Evolutionary conservation across 768 basidiomycete genomes (phyloP).

Genomic region (Kwoniella bestiolae): DNA sequence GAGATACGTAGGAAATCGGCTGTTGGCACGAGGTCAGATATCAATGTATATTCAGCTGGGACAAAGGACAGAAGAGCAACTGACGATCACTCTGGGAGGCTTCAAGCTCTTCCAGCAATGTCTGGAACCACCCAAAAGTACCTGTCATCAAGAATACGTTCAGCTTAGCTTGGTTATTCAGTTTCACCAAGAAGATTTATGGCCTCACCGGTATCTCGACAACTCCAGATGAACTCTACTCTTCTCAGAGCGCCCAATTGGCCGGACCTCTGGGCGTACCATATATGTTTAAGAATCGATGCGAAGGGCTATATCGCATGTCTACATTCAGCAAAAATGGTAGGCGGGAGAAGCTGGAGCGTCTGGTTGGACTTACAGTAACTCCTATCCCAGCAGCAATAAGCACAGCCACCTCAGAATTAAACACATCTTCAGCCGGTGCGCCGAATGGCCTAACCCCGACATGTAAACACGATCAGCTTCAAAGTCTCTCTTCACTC

Average conservation of each 20-base stretch:
- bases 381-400: conserved; percentile 95
- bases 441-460: conserved; percentile 80
- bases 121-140: conserved; percentile 98
- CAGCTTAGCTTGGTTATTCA: too few relatives aligned
- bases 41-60: too few relatives aligned
- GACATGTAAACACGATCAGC: background rate
- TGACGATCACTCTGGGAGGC: conserved; percentile 84
- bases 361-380: conserved; percentile 60
- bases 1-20: conserved; percentile 87
- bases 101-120: conserved; percentile 82
- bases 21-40: conserved; percentile 49
- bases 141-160: conserved; percentile 65
- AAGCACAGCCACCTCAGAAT: conserved; percentile 82
- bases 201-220: conserved; percentile 42
- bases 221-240: conserved; percentile 88
- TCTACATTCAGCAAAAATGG: background rate
- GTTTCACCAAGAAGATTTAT: too few relatives aligned
- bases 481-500: background rate
- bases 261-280: conserved; percentile 84
- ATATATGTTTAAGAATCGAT: conserved; percentile 91
- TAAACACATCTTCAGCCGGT: conserved; percentile 88
- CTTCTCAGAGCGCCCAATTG: conserved; percentile 77
- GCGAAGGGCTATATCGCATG: conserved; percentile 69
- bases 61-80: background rate
- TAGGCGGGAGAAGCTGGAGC: too few relatives aligned